A percentile compares a stretch with the other conserved stretches of the same genome.
Conservation (phyloP, 2,329 filamentous ascomycete genomes). For the Verticillium dahliae region DNA sequence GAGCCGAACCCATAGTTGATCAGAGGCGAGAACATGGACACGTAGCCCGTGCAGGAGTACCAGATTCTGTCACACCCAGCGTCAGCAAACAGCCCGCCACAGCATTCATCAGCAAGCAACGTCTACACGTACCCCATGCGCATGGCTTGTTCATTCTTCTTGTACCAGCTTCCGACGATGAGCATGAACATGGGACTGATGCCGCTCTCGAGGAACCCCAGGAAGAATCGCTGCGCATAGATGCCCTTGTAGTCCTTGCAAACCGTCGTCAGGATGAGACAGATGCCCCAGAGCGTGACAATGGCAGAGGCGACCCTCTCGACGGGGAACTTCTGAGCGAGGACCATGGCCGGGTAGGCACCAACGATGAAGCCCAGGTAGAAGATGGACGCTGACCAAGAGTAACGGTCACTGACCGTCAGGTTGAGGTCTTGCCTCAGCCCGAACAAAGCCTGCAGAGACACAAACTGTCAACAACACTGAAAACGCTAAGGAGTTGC, state of each 20-base stretch:
- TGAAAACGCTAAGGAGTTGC: background rate
- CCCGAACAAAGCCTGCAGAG: slow-evolving; percentile 25
- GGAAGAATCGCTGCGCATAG: slow-evolving; percentile 43
- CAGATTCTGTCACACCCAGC: slow-evolving; percentile 16
- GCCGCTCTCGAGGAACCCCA: slow-evolving; percentile 48
- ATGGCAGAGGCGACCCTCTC: slow-evolving; percentile 34
- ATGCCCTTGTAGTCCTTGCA: slow-evolving; percentile 29
- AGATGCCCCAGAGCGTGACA: slow-evolving; percentile 28
- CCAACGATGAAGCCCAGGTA: slow-evolving; percentile 42
- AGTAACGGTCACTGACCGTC: slow-evolving; percentile 32
- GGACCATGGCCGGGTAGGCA: slow-evolving; percentile 32
- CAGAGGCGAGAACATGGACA: slow-evolving; percentile 35
- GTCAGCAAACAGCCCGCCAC: background rate
- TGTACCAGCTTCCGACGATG: slow-evolving; percentile 36
- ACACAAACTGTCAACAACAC: background rate
- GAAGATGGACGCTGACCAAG: slow-evolving; percentile 36
- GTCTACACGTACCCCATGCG: slow-evolving; percentile 17
- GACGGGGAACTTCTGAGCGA: slow-evolving; percentile 37
- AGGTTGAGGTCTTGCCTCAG: slow-evolving; percentile 32
- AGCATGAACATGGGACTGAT: slow-evolving; percentile 52
- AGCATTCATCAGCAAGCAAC: background rate
- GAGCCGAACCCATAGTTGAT: slow-evolving; percentile 41
- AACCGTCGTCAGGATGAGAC: slow-evolving; percentile 27
- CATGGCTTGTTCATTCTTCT: slow-evolving; percentile 31
- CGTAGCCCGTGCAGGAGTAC: slow-evolving; percentile 37